Conservation (phyloP, 176 grass and related monocot genomes). For the Oryza glaberrima region DNA sequence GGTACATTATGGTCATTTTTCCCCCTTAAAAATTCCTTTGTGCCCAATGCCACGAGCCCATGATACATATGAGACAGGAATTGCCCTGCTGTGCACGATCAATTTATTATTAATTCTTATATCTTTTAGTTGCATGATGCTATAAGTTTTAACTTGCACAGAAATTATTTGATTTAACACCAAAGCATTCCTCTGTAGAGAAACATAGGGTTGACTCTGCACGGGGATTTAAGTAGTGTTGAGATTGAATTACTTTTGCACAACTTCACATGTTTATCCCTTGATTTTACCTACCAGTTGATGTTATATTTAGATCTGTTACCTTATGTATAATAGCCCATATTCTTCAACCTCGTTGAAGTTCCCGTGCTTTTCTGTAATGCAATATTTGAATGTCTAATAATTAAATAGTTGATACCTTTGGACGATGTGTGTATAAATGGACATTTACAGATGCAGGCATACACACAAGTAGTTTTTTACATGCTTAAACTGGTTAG, state of each 20-base stretch:
- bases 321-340: neutral
- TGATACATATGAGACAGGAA: neutral
- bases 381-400: slow-evolving; percentile 12
- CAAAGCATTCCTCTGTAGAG: no score
- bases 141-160: slow-evolving; percentile 20
- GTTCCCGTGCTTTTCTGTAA: neutral
- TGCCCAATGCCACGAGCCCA: neutral
- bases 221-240: neutral
- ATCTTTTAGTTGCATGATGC: neutral
- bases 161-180: neutral
- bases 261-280: neutral
- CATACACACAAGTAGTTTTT: neutral
- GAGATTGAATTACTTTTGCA: neutral
- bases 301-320: slow-evolving; percentile 15
- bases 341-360: neutral
- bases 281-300: slow-evolving; percentile 12
- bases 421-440: neutral
- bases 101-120: neutral
- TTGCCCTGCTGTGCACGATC: neutral
- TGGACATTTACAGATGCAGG: neutral
- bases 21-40: neutral
- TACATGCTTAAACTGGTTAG: slow-evolving; percentile 12
- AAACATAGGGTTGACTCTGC: neutral
- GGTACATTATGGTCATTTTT: neutral
- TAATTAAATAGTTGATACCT: slow-evolving; percentile 4